Evolutionary conservation across 805 yeast species (phyloP), one percentile per base, ranked within the genome.

Genomic region (Wickerhamomyces silvicola): DNA sequence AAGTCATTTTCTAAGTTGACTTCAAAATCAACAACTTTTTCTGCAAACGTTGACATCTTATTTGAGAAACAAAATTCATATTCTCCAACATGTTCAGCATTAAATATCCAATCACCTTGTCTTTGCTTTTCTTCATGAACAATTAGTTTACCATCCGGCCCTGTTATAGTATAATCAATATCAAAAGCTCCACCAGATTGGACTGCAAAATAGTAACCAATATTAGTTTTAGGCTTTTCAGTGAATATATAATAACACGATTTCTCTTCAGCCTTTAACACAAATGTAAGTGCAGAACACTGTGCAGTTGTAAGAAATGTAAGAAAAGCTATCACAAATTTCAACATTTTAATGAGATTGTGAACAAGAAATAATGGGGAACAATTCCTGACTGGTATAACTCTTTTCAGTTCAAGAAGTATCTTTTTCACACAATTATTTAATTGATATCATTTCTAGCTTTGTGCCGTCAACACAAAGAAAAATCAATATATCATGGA

Each of bases 171-270:
- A 54, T 75, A 78, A 48, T 78, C 83, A 30, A 78, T 72, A 48
- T 78, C 83, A 46, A 76, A 78, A 23, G 76, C 64, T 5, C 84
- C 84, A 38, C 84, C 84, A 31, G 75, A 68, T 46, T 76, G 74
- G 31, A 78, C 84, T 14, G 56, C 56, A 66, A 83, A 85, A 54
- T 82, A 80, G 56, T 76, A 85, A 24, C 81, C 80, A 35, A 86
- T 67, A 38, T 69, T 74, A 29, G 81, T 62, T 45, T 70, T 66
- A 5, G 73, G 72, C 38, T 69, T 62, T 31, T 70, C 70, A 35
- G 86, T 81, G 54, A 78, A 72, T 20, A 79, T 70, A 57, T 79
- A 83, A 60, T 67, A 83, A 54, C 95, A 85, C 30, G 76, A 61
- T 37, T 66, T 65, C 36, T 80, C 92, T 46, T 78, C 80, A 10